A percentile compares a stretch with the other conserved stretches of the same genome.
Conservation (phyloP, 2,329 filamentous ascomycete genomes). For the Mycosphaerella sp. region DNA sequence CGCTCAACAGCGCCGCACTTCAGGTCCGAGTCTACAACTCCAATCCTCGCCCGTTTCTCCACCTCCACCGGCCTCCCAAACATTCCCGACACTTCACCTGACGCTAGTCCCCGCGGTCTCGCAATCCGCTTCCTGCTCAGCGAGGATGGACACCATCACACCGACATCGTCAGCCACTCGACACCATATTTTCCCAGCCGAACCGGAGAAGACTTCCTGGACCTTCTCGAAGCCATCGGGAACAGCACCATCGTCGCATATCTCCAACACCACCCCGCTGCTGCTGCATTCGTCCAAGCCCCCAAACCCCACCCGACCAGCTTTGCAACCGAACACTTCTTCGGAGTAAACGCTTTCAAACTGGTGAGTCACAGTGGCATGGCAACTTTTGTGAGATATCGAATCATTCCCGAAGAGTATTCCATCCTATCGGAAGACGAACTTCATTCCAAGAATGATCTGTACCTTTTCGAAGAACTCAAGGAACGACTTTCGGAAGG, state of each 20-base stretch:
- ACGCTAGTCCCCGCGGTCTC: conserved; percentile 38
- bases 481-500: conserved; percentile 34
- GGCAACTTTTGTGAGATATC: conserved; percentile 46
- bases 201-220: conserved; percentile 50
- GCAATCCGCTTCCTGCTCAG: conserved; percentile 46
- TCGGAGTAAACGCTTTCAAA: conserved; percentile 47
- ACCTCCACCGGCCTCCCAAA: conserved; percentile 26
- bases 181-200: conserved; percentile 49
- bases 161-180: conserved; percentile 52
- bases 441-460: conserved; percentile 35
- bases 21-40: conserved; percentile 17
- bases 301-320: conserved; percentile 48
- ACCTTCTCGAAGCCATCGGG: conserved; percentile 42
- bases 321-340: conserved; percentile 47
- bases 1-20: conserved; percentile 35
- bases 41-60: conserved; percentile 27
- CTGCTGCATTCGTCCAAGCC: conserved; percentile 44
- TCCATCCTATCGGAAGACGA: conserved; percentile 37
- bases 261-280: conserved; percentile 43
- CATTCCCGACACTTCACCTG: conserved; percentile 26
- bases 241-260: conserved; percentile 39
- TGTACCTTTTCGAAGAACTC: conserved; percentile 49
- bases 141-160: conserved; percentile 43
- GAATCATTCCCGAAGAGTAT: conserved; percentile 43
- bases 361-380: conserved; percentile 39